Evolutionary conservation across 768 basidiomycete genomes (phyloP).

Genomic region (Kondoa malvinella): DNA sequence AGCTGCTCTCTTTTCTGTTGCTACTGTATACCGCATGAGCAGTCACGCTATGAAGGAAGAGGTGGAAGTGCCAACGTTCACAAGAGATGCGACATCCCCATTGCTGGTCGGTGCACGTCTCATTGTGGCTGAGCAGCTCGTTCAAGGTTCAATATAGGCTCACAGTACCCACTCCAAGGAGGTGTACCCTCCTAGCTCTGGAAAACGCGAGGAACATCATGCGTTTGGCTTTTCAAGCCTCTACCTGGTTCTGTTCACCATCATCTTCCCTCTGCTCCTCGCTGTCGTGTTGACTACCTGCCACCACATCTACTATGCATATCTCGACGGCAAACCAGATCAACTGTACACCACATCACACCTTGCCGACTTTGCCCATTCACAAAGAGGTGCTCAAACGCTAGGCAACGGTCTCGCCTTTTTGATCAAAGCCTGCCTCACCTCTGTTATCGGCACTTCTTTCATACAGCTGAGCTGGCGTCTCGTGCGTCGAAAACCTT

Average conservation of each 20-base stretch:
- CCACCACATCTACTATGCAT: background rate
- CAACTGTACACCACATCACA: background rate
- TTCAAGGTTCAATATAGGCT: too few species aligned
- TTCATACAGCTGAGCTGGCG: background rate
- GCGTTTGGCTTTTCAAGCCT: too few species aligned
- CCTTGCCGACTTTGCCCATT: background rate
- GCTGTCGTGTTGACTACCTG: background rate
- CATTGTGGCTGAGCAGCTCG: too few species aligned
- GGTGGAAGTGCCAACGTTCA: too few species aligned
- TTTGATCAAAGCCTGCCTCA: background rate
- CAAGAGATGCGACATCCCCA: too few species aligned
- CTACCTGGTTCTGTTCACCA: slow-evolving; percentile 3
- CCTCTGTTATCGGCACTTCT: background rate
- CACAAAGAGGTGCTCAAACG: background rate
- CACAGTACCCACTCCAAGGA: too few species aligned
- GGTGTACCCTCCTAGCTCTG: too few species aligned
- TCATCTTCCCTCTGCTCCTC: background rate
- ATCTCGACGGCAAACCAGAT: background rate
- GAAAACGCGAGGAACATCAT: too few species aligned
- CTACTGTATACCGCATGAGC: too few species aligned
- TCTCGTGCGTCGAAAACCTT: background rate
- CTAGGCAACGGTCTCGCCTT: background rate
- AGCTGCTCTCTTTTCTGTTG: too few species aligned
- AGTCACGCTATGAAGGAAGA: too few species aligned
- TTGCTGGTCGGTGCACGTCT: too few species aligned